Evolutionary conservation across 139 green algal genomes (phyloP), one percentile per base, ranked within the genome.

Genomic region (Pseudopediastrum boryanum): DNA sequence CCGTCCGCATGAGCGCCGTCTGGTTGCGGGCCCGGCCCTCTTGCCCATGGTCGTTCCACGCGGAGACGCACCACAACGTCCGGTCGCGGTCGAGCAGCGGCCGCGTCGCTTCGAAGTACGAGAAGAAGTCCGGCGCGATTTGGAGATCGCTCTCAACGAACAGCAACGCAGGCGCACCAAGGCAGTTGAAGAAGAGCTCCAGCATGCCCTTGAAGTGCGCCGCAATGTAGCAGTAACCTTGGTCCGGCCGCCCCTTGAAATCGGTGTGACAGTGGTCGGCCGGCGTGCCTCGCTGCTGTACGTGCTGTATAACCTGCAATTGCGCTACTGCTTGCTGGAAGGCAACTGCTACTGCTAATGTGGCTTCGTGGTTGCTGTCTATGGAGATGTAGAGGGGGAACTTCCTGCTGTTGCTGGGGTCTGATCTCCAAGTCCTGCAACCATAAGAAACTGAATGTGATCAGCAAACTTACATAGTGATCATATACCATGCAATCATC

Each of bases 31-130:
- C 50, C 54, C 70, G 54, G 71, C 82, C 82, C 58, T 56, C 71
- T 78, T 89, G 84, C 0, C 85, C 89, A 51, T 93, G 85, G 71
- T 93, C 89, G 67, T 93, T 93, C 86, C 86, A 93, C 42, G 72
- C 74, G 23, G 78, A 87, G 6, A 79, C 38, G n/a, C 72, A 79
- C 41, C 42, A 63, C 2, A 70, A 4, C 25, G 5, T 61, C 3
- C 2, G 12, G 41, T 79, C 72, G 23, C 48, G 4, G 13, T 85
- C 54, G 39, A 93, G 70, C 36, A 93, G 8, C 1, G 54, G 56
- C 0, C 76, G 66, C 0, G 72, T 69, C 23, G 76, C 82, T 21
- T 78, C 78, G 66, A 93, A 91, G 69, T 85, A 93, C 1, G 59
- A 27, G 23, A 93, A 90, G 36, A 93, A 90, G 50, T 93, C 89